Percentiles rank a stretch among this genome's conserved stretches.
Conservation (phyloP, 306 rosid species). For the Purshia tridentata region DNA sequence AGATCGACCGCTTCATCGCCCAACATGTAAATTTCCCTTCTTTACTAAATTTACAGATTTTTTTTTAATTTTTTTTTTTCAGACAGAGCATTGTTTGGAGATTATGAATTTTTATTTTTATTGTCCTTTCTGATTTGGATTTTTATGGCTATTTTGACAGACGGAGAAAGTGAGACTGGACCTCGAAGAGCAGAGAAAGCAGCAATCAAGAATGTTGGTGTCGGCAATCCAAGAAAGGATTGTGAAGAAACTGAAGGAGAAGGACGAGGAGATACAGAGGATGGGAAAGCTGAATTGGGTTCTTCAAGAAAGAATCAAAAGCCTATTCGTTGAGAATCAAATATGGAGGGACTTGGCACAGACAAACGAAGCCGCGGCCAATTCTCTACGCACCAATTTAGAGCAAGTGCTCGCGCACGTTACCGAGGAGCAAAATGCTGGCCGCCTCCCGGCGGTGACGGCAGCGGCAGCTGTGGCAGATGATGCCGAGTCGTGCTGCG, state of each 20-base stretch:
- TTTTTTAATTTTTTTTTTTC: background rate
- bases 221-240: constrained; percentile 51
- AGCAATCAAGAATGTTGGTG: constrained; percentile 54
- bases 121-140: background rate
- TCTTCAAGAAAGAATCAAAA: constrained; percentile 62
- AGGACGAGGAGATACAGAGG: constrained; percentile 77
- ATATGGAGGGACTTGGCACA: constrained; percentile 78
- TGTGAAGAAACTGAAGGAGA: constrained; percentile 57
- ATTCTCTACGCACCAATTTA: constrained; percentile 57
- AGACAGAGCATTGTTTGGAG: background rate
- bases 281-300: constrained; percentile 67
- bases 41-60: background rate
- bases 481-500: constrained; percentile 68
- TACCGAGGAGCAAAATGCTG: constrained; percentile 20
- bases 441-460: background rate
- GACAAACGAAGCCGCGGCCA: constrained; percentile 72
- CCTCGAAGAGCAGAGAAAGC: constrained; percentile 48
- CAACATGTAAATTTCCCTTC: constrained; percentile 32
- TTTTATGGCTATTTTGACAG: constrained; percentile 31
- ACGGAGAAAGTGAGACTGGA: constrained; percentile 66
- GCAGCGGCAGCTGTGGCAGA: constrained; percentile 18
- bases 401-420: constrained; percentile 64
- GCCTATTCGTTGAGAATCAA: constrained; percentile 66
- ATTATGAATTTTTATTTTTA: background rate
- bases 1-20: constrained; percentile 41